Conservation (phyloP, 495 filamentous ascomycete species). For the Hyaloscypha finlandica region DNA sequence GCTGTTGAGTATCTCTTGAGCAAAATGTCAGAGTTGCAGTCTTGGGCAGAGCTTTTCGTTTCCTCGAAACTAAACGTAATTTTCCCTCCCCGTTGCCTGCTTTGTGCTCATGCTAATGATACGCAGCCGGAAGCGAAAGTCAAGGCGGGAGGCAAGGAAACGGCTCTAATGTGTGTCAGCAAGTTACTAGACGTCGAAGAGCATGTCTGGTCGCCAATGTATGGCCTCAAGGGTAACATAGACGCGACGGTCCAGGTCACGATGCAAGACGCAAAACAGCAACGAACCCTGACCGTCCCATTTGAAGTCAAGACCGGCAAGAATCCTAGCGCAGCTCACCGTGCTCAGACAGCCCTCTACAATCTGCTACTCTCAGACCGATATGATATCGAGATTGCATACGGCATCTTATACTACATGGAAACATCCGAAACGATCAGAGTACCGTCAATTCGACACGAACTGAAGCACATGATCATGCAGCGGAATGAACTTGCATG, state of each 20-base stretch:
- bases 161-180: constrained; percentile 77
- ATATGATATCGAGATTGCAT: constrained; percentile 87
- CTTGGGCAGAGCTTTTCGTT: constrained; percentile 84
- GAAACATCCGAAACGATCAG: constrained; percentile 83
- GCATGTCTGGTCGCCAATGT: constrained; percentile 96
- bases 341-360: constrained; percentile 93
- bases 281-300: constrained; percentile 78
- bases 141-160: constrained; percentile 72
- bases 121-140: constrained; percentile 68
- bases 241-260: constrained; percentile 96
- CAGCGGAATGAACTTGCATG: constrained; percentile 88
- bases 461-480: constrained; percentile 93
- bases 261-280: constrained; percentile 62
- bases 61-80: constrained; percentile 68
- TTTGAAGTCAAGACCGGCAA: constrained; percentile 95
- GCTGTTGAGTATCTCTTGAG: constrained; percentile 76
- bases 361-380: constrained; percentile 90
- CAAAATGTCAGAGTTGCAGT: constrained; percentile 73
- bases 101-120: constrained; percentile 24
- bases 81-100: constrained; percentile 8
- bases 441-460: constrained; percentile 79
- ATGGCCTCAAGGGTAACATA: constrained; percentile 94
- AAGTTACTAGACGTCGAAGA: constrained; percentile 97
- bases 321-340: constrained; percentile 73
- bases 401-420: constrained; percentile 92